A percentile compares a stretch with the other conserved stretches of the same genome.
phyloP scores from a whole-genome alignment of 176 grass and related monocot genomes.

The Avena atlantica region DNA sequence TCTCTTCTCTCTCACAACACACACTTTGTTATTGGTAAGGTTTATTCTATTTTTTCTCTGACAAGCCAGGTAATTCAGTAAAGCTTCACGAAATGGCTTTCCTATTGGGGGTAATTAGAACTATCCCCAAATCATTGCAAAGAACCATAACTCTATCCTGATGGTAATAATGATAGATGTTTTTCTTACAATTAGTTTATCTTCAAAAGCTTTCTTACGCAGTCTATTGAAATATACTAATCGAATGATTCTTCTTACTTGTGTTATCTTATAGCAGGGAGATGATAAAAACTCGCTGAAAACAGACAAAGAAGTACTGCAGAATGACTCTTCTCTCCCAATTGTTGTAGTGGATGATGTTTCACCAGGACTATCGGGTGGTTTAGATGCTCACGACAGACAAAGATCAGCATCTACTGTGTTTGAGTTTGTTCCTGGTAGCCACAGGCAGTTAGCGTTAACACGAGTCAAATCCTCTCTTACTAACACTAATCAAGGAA shows the following conservation, averaged over 20 bases:
- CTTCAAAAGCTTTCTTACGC: constrained; percentile 21
- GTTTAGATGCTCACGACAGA: constrained; percentile 45
- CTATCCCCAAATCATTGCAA: constrained; percentile 69
- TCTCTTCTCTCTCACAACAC: not conserved
- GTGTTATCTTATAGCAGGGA: constrained; percentile 53
- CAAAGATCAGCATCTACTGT: constrained; percentile 41
- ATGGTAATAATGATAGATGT: constrained; percentile 46
- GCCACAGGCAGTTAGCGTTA: constrained; percentile 50
- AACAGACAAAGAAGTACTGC: constrained; percentile 54
- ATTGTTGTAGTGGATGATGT: constrained; percentile 54
- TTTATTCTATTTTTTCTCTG: constrained; percentile 40
- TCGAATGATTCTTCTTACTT: constrained; percentile 16
- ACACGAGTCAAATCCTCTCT: constrained; percentile 58
- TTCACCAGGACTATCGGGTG: constrained; percentile 44
- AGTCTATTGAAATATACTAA: constrained; percentile 18
- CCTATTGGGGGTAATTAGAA: constrained; percentile 84
- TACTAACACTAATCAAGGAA: constrained; percentile 44
- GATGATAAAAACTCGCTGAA: constrained; percentile 64
- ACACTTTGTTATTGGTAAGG: constrained; percentile 41
- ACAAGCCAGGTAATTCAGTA: constrained; percentile 51
- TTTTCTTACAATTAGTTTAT: not conserved
- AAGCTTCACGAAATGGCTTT: constrained; percentile 92
- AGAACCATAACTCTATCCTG: constrained; percentile 58
- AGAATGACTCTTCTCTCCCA: constrained; percentile 56
- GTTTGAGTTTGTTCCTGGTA: constrained; percentile 54